Evolutionary conservation across 2,329 filamentous ascomycete genomes (phyloP).

Genomic region (Chalara sp.): DNA sequence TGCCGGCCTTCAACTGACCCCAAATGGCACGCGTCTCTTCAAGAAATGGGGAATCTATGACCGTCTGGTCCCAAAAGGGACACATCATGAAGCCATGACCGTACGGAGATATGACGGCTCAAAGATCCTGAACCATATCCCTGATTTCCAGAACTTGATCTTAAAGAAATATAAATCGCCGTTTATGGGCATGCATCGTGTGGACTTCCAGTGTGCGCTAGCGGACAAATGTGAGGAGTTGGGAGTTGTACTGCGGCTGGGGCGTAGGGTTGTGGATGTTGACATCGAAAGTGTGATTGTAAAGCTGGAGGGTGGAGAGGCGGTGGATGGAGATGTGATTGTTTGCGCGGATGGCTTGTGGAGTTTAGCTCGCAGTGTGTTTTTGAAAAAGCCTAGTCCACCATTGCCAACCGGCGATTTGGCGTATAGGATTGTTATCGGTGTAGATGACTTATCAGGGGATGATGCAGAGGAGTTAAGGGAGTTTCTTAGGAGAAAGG

Average conservation of each 20-base stretch:
- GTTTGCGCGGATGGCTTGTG: constrained; percentile 50
- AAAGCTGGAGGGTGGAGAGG: constrained; percentile 19
- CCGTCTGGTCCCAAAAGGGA: not conserved
- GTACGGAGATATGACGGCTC: not conserved
- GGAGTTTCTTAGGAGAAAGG: constrained; percentile 44
- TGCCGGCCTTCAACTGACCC: not conserved
- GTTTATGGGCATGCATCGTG: constrained; percentile 41
- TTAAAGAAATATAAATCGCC: constrained; percentile 14
- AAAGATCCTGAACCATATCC: constrained; percentile 3
- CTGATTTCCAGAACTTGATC: constrained; percentile 2
- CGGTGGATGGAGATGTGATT: constrained; percentile 45
- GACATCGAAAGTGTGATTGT: constrained; percentile 17
- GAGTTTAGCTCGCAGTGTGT: constrained; percentile 54
- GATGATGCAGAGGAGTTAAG: constrained; percentile 34
- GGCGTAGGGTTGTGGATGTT: constrained; percentile 23
- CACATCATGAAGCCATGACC: not conserved
- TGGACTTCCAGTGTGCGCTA: constrained; percentile 40
- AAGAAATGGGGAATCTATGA: not conserved
- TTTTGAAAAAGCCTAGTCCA: constrained; percentile 37
- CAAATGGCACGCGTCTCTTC: not conserved
- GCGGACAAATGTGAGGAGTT: constrained; percentile 30
- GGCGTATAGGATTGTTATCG: constrained; percentile 56
- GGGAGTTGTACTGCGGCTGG: constrained; percentile 32
- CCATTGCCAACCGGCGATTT: constrained; percentile 56
- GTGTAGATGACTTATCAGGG: constrained; percentile 43